Conservation (phyloP, 176 grass and related monocot species). For the Bromus sterilis region DNA sequence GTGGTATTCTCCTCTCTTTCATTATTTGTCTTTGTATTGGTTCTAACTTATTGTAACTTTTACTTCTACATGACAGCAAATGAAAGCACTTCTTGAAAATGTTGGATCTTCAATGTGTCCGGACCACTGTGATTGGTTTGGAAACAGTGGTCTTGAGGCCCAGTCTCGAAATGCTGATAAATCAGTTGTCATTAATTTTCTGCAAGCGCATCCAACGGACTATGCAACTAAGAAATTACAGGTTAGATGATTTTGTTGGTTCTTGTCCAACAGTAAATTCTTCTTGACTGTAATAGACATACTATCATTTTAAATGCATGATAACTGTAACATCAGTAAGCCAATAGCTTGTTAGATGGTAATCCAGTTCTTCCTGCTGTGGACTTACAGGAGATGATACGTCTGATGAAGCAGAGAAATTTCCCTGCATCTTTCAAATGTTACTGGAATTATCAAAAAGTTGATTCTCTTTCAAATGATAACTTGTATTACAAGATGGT, state of each 20-base stretch:
- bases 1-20: slow-evolving; percentile 12
- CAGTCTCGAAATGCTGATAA: slow-evolving; percentile 64
- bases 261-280: not conserved
- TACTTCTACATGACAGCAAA: slow-evolving; percentile 59
- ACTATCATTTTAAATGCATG: not conserved
- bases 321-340: not conserved
- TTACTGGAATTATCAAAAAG: slow-evolving; percentile 86
- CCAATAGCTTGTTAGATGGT: not conserved
- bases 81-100: slow-evolving; percentile 80
- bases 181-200: slow-evolving; percentile 69
- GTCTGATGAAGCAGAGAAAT: slow-evolving; percentile 72
- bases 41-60: not conserved
- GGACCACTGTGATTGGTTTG: slow-evolving; percentile 81
- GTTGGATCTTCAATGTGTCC: slow-evolving; percentile 97
- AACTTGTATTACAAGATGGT: slow-evolving; percentile 88
- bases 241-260: slow-evolving; percentile 33
- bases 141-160: slow-evolving; percentile 42
- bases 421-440: slow-evolving; percentile 81
- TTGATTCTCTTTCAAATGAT: slow-evolving; percentile 63
- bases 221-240: slow-evolving; percentile 94
- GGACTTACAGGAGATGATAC: slow-evolving; percentile 76
- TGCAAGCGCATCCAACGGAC: slow-evolving; percentile 83
- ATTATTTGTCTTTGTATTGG: slow-evolving; percentile 9
- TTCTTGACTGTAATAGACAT: slow-evolving; percentile 4
- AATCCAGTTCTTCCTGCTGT: slow-evolving; percentile 15